phyloP scores from a whole-genome alignment of 192 early-diverging fungal species.

The Coemansia sp. region DNA sequence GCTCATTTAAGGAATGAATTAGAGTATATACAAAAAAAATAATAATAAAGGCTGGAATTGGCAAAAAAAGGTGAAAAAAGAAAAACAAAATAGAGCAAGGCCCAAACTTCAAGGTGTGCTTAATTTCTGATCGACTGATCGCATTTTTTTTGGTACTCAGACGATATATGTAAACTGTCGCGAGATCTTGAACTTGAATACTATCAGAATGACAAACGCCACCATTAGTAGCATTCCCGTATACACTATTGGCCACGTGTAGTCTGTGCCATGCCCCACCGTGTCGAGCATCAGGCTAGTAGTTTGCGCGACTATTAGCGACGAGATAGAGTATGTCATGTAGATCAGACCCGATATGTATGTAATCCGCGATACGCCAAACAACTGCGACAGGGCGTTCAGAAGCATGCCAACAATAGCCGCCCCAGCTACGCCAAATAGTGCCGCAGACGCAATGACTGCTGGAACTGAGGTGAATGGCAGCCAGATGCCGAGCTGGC shows the following conservation, averaged over 20 bases:
- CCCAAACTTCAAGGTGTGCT: not conserved
- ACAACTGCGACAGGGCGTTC: conserved; percentile 43
- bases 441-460: conserved; percentile 28
- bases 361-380: conserved; percentile 44
- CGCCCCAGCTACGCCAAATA: conserved; percentile 50
- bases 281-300: conserved; percentile 55
- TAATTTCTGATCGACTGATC: conserved; percentile 1
- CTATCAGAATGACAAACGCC: conserved; percentile 26
- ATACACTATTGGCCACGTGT: conserved; percentile 56
- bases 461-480: conserved; percentile 35
- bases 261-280: conserved; percentile 42
- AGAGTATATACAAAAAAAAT: too few relatives aligned
- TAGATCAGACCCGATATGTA: conserved; percentile 57
- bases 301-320: conserved; percentile 43
- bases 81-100: conserved; percentile 4
- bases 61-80: conserved; percentile 3
- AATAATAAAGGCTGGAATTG: not conserved
- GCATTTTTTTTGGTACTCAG: conserved; percentile 9
- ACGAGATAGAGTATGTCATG: conserved; percentile 46
- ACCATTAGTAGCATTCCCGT: conserved; percentile 37
- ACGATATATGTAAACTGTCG: conserved; percentile 10
- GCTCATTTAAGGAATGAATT: not conserved
- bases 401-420: conserved; percentile 50
- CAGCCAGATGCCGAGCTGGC: conserved; percentile 56
- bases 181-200: conserved; percentile 37